Evolutionary conservation across 768 basidiomycete genomes (phyloP), one percentile per base, ranked within the genome.

Genomic region (Kondoa malvinella): DNA sequence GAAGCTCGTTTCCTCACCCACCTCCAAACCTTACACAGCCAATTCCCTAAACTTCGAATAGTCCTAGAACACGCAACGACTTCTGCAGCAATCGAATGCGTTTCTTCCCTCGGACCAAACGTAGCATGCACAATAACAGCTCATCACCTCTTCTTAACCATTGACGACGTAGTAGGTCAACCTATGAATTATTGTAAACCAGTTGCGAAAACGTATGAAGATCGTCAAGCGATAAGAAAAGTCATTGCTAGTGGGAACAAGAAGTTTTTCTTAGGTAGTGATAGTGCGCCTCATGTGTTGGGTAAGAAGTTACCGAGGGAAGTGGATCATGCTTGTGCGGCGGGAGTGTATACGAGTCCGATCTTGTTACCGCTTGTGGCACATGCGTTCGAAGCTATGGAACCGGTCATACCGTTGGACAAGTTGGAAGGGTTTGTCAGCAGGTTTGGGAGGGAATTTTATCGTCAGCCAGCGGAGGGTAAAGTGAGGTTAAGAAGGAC

Each of bases 41-140:
- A 83, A 25, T 99, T 97, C 77, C 95, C 95, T 31, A 81, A 80
- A 64, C 83, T 99, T 62, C 87, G 90, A 60, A 97, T 99, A 71
- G 94, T 99, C 1, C 84, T 97, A 33, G 94, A 97, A 77, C 94
- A 97, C 74, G 94, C 92, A 29, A 97, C 94, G 0, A 92, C 92
- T 1, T 83, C 87, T 56, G 89, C 88, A 29, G 91, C 94, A 0
- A 84, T 96, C 15, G 89, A 92, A 71, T 82, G 85, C 17, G 91
- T 95, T 67, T 86, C 87, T 78, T 78, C 81, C 58, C 80, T 27
- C 69, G 92, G 84, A 0, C 79, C 80, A 72, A 95, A 86, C 25
- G 92, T 99, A 56, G 94, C 85, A 25, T 97, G 95, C 77, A 89
- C 91, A 4, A 96, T 99, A 77, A 99, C 95, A 1, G 88, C 92